phyloP scores from a whole-genome alignment of 2,329 filamentous ascomycete species.

The Fusarium nodosum region DNA sequence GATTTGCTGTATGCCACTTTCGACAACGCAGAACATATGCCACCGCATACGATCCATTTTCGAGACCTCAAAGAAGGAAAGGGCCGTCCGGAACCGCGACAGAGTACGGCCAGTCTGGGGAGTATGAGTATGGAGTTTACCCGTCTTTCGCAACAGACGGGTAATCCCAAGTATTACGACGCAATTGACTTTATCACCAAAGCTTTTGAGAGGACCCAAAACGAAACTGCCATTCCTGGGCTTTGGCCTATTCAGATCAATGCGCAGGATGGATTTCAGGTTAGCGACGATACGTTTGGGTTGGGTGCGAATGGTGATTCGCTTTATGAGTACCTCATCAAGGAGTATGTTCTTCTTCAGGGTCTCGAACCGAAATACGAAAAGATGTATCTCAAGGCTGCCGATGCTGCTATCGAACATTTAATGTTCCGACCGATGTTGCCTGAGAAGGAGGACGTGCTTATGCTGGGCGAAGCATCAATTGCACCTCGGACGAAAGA shows the following conservation, averaged over 20 bases:
- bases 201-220: constrained; percentile 66
- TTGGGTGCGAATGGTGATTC: constrained; percentile 68
- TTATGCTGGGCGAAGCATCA: constrained; percentile 66
- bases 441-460: constrained; percentile 68
- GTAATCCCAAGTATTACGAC: constrained; percentile 71
- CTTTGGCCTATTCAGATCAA: constrained; percentile 73
- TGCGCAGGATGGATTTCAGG: constrained; percentile 40
- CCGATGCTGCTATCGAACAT: constrained; percentile 70
- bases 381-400: constrained; percentile 58
- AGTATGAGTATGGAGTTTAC: constrained; percentile 73
- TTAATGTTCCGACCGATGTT: constrained; percentile 77
- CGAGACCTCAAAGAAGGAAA: constrained; percentile 54
- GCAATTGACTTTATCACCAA: constrained; percentile 70
- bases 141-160: constrained; percentile 71
- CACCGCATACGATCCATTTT: constrained; percentile 63
- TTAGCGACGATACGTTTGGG: constrained; percentile 58
- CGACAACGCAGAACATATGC: constrained; percentile 75
- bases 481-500: constrained; percentile 51
- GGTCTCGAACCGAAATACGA: constrained; percentile 61
- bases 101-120: constrained; percentile 60
- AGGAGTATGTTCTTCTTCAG: constrained; percentile 75
- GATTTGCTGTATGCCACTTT: constrained; percentile 74
- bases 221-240: constrained; percentile 68
- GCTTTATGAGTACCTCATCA: constrained; percentile 74
- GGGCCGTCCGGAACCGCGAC: constrained; percentile 50